A percentile compares a stretch with the other conserved stretches of the same genome.
These are phyloP conservation scores for Kurtzmaniella fragi DNA, from an alignment of 805 yeast genomes.

Conservation along the genomic window DNA sequence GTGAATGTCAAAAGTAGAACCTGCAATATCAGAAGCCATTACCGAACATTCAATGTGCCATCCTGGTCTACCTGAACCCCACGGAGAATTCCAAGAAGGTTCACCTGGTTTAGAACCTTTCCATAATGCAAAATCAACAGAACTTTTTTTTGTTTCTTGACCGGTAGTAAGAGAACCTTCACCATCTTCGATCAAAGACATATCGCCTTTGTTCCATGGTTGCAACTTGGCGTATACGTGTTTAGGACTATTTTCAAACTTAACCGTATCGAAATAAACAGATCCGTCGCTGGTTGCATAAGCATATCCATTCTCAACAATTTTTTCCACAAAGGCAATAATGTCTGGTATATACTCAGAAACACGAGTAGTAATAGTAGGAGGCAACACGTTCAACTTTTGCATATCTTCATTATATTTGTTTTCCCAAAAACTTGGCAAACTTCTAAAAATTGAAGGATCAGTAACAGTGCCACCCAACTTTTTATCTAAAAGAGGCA, in stretches of 20 bases:
- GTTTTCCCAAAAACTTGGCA: conserved; percentile 87
- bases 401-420: conserved; percentile 84
- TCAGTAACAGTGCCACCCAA: conserved; percentile 76
- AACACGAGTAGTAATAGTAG: conserved; percentile 86
- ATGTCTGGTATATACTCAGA: conserved; percentile 95
- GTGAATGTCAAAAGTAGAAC: conserved; percentile 84
- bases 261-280: conserved; percentile 89
- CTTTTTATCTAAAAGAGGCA: conserved; percentile 65
- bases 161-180: conserved; percentile 74
- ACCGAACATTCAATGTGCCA: conserved; percentile 99
- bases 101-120: conserved; percentile 95
- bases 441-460: conserved; percentile 72
- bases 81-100: conserved; percentile 91
- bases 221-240: conserved; percentile 94
- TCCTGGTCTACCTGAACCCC: conserved; percentile 98
- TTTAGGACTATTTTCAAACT: conserved; percentile 63
- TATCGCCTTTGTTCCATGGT: conserved; percentile 95
- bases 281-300: conserved; percentile 83
- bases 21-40: conserved; percentile 90
- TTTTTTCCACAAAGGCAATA: conserved; percentile 67
- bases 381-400: conserved; percentile 75
- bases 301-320: conserved; percentile 78
- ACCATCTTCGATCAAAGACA: conserved; percentile 84
- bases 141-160: conserved; percentile 58
- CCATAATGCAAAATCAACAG: conserved; percentile 95